These are phyloP conservation scores for Pythium dissotocum DNA, from an alignment of 352 stramenopile genomes.

Conservation along the genomic window DNA sequence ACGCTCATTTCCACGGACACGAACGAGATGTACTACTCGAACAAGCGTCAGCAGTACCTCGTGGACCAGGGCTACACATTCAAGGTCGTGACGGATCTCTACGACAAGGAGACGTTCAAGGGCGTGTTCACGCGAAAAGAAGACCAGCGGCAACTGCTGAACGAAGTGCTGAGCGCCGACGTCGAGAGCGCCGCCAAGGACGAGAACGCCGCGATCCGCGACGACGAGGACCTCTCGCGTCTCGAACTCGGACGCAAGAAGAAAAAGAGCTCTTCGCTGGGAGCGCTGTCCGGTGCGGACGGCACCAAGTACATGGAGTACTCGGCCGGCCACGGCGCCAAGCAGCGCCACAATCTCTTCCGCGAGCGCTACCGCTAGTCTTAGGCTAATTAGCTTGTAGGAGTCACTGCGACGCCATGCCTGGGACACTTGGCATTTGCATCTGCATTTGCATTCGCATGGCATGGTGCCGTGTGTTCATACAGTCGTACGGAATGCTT, in stretches of 20 bases:
- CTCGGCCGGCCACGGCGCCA: conserved; percentile 75
- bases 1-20: conserved; percentile 99
- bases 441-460: background rate
- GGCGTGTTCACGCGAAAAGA: conserved; percentile 84
- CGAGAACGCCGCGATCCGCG: conserved; percentile 80
- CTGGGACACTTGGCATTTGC: background rate
- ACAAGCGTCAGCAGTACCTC: conserved; percentile 99
- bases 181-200: conserved; percentile 81
- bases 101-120: conserved; percentile 74
- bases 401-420: background rate
- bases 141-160: conserved; percentile 69
- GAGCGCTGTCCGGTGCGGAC: conserved; percentile 75
- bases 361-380: conserved; percentile 73
- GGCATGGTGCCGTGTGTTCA: background rate
- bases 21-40: conserved; percentile 99
- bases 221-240: conserved; percentile 80
- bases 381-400: conserved; percentile 35
- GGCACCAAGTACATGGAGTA: conserved; percentile 89
- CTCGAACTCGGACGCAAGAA: conserved; percentile 76
- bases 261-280: conserved; percentile 75
- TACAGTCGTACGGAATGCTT: background rate
- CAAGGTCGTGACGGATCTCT: conserved; percentile 98
- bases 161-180: conserved; percentile 80
- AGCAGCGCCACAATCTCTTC: conserved; percentile 87
- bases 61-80: conserved; percentile 99